phyloP scores from a whole-genome alignment of 2,329 filamentous ascomycete species.

The Colletotrichum tofieldiae region DNA sequence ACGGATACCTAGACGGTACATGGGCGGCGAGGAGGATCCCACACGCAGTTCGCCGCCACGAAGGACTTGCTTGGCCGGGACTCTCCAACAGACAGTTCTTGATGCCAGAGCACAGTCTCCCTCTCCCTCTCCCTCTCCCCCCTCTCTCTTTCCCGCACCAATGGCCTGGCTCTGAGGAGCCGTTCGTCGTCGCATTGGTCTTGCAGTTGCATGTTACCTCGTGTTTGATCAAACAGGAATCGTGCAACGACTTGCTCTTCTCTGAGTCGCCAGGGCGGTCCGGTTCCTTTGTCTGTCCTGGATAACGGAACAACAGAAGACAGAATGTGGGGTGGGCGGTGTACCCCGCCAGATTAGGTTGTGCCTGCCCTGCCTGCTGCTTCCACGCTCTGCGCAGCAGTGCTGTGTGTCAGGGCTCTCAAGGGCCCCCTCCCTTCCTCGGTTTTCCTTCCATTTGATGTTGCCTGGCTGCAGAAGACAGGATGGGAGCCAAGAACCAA shows the following conservation, averaged over 20 bases:
- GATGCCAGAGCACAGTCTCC: neutral
- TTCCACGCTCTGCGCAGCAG: neutral
- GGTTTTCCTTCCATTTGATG: neutral
- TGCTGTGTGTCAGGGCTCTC: neutral
- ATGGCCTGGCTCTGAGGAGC: no score
- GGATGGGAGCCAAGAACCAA: neutral
- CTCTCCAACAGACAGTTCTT: neutral
- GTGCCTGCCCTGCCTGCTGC: constrained; percentile 11
- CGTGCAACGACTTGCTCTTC: neutral
- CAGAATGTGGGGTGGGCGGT: neutral
- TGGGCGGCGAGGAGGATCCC: constrained; percentile 7
- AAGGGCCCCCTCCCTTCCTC: neutral
- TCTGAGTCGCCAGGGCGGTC: neutral
- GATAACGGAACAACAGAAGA: neutral
- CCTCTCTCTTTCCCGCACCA: neutral
- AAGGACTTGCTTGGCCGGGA: neutral
- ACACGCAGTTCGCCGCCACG: constrained; percentile 23
- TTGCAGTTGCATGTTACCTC: neutral
- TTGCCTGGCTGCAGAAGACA: neutral
- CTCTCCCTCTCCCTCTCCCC: neutral
- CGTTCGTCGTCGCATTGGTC: neutral
- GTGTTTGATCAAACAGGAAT: neutral
- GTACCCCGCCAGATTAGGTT: constrained; percentile 31
- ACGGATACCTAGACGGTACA: constrained; percentile 16
- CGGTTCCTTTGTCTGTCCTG: constrained; percentile 29